These are phyloP conservation scores for Calcarisporium arbuscula DNA, from an alignment of 2,329 filamentous ascomycete genomes.

Conservation along the genomic window DNA sequence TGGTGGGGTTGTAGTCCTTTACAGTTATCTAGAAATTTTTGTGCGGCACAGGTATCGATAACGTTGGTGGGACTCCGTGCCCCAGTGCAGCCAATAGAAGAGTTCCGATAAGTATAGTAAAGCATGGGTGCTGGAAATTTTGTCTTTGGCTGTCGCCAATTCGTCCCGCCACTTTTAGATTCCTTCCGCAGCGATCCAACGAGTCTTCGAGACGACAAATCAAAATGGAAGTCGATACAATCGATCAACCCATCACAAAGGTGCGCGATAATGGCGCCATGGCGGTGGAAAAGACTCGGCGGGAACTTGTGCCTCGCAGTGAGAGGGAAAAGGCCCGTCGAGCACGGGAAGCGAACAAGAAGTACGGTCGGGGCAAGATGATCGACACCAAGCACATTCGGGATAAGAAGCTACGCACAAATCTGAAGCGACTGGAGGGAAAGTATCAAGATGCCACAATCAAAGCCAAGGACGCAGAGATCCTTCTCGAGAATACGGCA, in stretches of 20 bases:
- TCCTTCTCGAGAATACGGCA: constrained; percentile 77
- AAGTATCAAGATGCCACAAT: constrained; percentile 78
- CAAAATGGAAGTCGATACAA: constrained; percentile 32
- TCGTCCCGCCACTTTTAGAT: constrained; percentile 4
- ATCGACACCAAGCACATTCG: constrained; percentile 68
- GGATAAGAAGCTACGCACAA: constrained; percentile 85
- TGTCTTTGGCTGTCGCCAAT: constrained; percentile 17
- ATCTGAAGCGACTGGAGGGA: constrained; percentile 68
- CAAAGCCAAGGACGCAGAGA: constrained; percentile 90
- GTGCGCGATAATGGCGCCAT: constrained; percentile 45
- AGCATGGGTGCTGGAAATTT: constrained; percentile 26
- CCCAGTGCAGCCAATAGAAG: constrained; percentile 16
- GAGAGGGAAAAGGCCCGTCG: constrained; percentile 47
- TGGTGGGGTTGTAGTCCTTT: constrained; percentile 33
- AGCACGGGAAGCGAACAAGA: constrained; percentile 58
- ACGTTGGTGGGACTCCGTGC: constrained; percentile 5
- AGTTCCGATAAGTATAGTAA: constrained; percentile 17
- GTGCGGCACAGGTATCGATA: constrained; percentile 31
- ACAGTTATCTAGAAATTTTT: constrained; percentile 33
- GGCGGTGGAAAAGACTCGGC: constrained; percentile 41
- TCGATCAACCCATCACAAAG: constrained; percentile 26
- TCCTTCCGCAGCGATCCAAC: constrained; percentile 11
- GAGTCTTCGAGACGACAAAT: constrained; percentile 10
- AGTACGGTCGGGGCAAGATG: constrained; percentile 77
- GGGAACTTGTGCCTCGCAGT: constrained; percentile 44